Conservation (phyloP, 805 yeast species). For the Yarrowia sp. region DNA sequence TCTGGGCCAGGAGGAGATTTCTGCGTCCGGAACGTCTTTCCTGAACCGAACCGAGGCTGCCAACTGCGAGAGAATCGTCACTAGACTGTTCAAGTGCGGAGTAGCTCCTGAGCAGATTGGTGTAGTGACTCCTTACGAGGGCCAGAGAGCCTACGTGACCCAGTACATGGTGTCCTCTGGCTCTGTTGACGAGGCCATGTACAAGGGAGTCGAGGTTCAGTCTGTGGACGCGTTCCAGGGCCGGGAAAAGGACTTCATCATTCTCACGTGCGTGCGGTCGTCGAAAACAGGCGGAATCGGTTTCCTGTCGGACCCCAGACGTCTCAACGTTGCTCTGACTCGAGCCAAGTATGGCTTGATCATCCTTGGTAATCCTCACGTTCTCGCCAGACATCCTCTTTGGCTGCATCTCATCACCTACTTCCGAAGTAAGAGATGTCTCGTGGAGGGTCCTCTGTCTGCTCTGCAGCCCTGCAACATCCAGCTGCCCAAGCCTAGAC, state of each 20-base stretch:
- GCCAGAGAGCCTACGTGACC: slow-evolving; percentile 78
- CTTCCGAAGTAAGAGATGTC: slow-evolving; percentile 77
- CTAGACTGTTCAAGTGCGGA: slow-evolving; percentile 72
- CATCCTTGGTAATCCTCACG: slow-evolving; percentile 79
- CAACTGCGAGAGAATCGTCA: slow-evolving; percentile 77
- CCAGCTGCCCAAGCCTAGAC: slow-evolving; percentile 26
- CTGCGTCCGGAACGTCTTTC: slow-evolving; percentile 75
- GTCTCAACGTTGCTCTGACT: slow-evolving; percentile 85
- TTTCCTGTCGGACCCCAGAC: slow-evolving; percentile 77
- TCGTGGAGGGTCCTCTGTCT: slow-evolving; percentile 86
- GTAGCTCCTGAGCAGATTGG: slow-evolving; percentile 81
- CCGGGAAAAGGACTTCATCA: slow-evolving; percentile 77
- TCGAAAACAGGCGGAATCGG: slow-evolving; percentile 75
- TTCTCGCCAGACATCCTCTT: slow-evolving; percentile 63
- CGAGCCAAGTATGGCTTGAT: slow-evolving; percentile 82
- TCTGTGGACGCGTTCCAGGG: slow-evolving; percentile 97
- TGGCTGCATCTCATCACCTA: slow-evolving; percentile 80
- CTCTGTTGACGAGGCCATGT: slow-evolving; percentile 60
- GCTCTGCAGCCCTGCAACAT: slow-evolving; percentile 63
- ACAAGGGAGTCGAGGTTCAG: slow-evolving; percentile 77
- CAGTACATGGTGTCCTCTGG: slow-evolving; percentile 77
- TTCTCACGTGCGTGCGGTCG: slow-evolving; percentile 79
- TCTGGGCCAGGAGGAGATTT: slow-evolving; percentile 84
- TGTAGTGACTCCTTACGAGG: slow-evolving; percentile 91
- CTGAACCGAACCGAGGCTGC: slow-evolving; percentile 86